These are phyloP conservation scores for Cydonia oblonga DNA, from an alignment of 331 rosid species.

Conservation along the genomic window DNA sequence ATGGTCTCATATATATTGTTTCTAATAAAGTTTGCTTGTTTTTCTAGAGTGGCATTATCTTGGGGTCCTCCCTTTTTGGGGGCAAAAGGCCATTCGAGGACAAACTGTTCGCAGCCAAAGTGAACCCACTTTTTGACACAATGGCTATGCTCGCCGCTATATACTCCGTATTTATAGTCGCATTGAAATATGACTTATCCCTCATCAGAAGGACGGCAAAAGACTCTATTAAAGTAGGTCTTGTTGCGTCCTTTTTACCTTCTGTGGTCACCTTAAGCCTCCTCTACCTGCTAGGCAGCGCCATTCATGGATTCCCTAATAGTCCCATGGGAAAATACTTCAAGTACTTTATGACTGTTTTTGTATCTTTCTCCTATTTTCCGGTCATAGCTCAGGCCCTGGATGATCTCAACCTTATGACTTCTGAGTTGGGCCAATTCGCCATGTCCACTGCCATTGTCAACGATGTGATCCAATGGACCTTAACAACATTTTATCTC, in stretches of 20 bases:
- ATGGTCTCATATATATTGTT: not conserved
- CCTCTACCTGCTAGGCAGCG: not conserved
- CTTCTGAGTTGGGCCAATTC: conserved; percentile 40
- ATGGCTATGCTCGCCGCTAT: not conserved
- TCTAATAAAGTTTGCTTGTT: not conserved
- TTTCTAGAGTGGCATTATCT: conserved; percentile 32
- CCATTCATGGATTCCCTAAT: not conserved
- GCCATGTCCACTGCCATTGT: conserved; percentile 25
- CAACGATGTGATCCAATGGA: conserved; percentile 10
- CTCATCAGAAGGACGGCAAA: conserved; percentile 9
- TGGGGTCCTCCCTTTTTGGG: conserved; percentile 37
- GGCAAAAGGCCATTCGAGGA: not conserved
- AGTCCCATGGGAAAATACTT: not conserved
- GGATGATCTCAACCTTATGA: conserved; percentile 26
- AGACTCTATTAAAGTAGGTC: conserved; percentile 21
- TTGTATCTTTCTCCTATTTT: not conserved
- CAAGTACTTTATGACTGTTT: not conserved
- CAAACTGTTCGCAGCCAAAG: not conserved
- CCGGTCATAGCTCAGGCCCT: conserved; percentile 20
- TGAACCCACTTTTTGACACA: not conserved
- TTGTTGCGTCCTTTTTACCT: conserved; percentile 8
- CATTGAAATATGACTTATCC: conserved; percentile 26
- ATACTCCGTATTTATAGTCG: conserved; percentile 8
- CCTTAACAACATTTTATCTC: accelerated
- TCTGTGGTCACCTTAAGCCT: not conserved